phyloP scores from a whole-genome alignment of 495 filamentous ascomycete genomes.

The Usnea hakonensis region DNA sequence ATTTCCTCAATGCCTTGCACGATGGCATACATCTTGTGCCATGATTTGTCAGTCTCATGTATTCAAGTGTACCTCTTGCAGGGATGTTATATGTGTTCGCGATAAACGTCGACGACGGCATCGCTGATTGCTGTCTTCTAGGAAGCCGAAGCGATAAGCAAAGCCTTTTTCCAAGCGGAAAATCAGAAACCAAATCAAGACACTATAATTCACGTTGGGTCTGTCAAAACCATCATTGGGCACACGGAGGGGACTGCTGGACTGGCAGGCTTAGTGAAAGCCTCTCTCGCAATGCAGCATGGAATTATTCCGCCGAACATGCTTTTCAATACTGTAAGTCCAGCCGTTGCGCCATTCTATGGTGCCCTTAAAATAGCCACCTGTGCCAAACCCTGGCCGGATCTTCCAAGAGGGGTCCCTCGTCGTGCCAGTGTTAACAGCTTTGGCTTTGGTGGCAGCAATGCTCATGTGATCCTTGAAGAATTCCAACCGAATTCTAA shows the following conservation, averaged over 20 bases:
- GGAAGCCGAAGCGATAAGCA: too few species aligned
- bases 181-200: too few species aligned
- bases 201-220: constrained; percentile 38
- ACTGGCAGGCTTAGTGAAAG: constrained; percentile 28
- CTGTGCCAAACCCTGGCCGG: neutral
- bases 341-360: constrained; percentile 25
- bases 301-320: constrained; percentile 50
- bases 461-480: neutral
- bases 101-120: constrained; percentile 22
- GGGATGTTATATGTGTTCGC: too few species aligned
- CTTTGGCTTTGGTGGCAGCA: constrained; percentile 42
- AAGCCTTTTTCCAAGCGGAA: too few species aligned
- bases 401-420: neutral
- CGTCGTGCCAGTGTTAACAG: constrained; percentile 21
- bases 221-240: constrained; percentile 52
- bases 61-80: too few species aligned
- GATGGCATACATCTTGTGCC: too few species aligned
- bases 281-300: constrained; percentile 43
- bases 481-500: neutral
- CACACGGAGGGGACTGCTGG: constrained; percentile 42
- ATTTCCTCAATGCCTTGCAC: too few species aligned
- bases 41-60: too few species aligned
- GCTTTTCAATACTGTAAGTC: constrained; percentile 46
- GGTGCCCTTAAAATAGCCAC: neutral
- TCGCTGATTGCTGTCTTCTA: constrained; percentile 18